These are phyloP conservation scores for Plenodomus biglobosus DNA, from an alignment of 2,329 filamentous ascomycete genomes.

Conservation along the genomic window DNA sequence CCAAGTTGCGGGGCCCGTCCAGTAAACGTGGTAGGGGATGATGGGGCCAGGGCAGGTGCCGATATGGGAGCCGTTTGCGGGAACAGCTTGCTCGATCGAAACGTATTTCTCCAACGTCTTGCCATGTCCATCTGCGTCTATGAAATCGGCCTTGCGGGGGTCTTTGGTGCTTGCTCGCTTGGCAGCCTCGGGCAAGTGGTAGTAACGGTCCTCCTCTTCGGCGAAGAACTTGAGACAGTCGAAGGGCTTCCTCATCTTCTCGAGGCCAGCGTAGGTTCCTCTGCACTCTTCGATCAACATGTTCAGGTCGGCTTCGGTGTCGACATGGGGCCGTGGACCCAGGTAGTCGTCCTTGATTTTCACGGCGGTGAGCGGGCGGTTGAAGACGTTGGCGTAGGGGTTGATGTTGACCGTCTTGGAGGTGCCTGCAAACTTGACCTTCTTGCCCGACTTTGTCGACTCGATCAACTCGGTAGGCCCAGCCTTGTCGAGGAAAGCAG, in stretches of 20 bases:
- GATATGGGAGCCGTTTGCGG: conserved; percentile 45
- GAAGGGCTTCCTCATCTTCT: conserved; percentile 58
- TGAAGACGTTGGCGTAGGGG: conserved; percentile 57
- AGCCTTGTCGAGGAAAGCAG: conserved; percentile 46
- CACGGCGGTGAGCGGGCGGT: conserved; percentile 55
- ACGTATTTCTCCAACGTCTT: conserved; percentile 45
- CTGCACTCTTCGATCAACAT: conserved; percentile 56
- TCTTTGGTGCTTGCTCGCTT: conserved; percentile 47
- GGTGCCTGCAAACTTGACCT: conserved; percentile 48
- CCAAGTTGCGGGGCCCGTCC: conserved; percentile 60
- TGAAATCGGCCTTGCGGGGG: conserved; percentile 47
- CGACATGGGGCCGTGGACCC: conserved; percentile 54
- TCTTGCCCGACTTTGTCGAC: conserved; percentile 44
- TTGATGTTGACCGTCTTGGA: conserved; percentile 51
- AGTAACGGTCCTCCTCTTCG: conserved; percentile 54
- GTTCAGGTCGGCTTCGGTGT: conserved; percentile 57
- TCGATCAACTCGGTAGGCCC: conserved; percentile 46
- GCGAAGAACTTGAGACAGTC: conserved; percentile 57
- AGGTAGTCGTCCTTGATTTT: conserved; percentile 55
- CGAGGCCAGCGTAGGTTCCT: conserved; percentile 55
- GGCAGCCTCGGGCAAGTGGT: conserved; percentile 48
- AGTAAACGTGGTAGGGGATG: conserved; percentile 59
- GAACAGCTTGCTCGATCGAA: conserved; percentile 39
- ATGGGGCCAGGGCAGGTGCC: conserved; percentile 59
- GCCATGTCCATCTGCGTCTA: conserved; percentile 46